A percentile compares a stretch with the other conserved stretches of the same genome.
These are phyloP conservation scores for Candolleomyces aberdarensis DNA, from an alignment of 768 basidiomycete species.

Conservation along the genomic window DNA sequence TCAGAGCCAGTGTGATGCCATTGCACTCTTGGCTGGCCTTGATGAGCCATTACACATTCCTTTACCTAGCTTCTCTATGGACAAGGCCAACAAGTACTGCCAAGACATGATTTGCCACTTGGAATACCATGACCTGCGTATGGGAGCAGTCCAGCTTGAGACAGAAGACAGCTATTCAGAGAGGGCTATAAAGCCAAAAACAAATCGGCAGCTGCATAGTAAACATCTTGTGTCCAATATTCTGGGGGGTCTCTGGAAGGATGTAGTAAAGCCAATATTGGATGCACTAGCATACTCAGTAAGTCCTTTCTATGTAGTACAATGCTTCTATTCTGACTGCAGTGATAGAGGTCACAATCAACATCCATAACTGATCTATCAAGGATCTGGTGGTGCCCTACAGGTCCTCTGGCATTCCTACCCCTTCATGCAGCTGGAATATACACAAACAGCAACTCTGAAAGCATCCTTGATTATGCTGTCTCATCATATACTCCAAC, in stretches of 20 bases:
- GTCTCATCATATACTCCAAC: slow-evolving; percentile 15
- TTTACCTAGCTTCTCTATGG: slow-evolving; percentile 2
- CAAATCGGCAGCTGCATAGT: no score
- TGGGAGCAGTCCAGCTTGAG: background rate
- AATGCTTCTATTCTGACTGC: background rate
- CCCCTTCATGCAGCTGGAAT: slow-evolving; percentile 17
- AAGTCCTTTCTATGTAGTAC: background rate
- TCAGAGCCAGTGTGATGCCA: slow-evolving; percentile 17
- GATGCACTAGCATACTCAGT: background rate
- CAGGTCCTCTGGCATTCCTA: slow-evolving; percentile 21
- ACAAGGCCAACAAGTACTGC: background rate
- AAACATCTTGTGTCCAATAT: background rate
- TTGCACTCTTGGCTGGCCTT: slow-evolving; percentile 11
- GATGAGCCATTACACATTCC: slow-evolving; percentile 12
- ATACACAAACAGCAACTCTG: background rate
- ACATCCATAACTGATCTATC: background rate
- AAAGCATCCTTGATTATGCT: slow-evolving; percentile 3
- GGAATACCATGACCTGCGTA: background rate
- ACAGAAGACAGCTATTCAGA: background rate
- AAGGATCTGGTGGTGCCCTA: slow-evolving; percentile 26
- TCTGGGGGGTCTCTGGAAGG: slow-evolving; percentile 6
- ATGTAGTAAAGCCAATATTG: slow-evolving; percentile 8
- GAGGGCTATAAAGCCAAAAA: background rate
- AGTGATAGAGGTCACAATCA: background rate
- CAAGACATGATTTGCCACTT: background rate